A percentile compares a stretch with the other conserved stretches of the same genome.
Conservation (phyloP, 345 rosid species). For the Lepidium africanum region DNA sequence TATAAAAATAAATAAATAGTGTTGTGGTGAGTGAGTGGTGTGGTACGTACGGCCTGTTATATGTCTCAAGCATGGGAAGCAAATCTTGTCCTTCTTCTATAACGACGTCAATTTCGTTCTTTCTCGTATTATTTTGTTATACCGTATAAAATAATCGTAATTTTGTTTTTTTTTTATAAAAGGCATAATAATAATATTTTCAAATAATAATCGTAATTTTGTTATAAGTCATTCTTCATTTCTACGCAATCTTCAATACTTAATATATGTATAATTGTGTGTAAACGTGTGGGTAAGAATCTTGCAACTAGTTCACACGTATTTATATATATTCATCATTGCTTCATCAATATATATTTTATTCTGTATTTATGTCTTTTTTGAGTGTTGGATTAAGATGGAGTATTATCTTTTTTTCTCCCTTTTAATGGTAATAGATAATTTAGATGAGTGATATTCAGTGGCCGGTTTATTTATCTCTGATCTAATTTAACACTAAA, state of each 20-base stretch:
- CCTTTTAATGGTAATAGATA: neutral
- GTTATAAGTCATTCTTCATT: neutral
- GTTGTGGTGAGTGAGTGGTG: neutral
- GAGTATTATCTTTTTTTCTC: neutral
- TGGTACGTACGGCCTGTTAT: conserved; percentile 5
- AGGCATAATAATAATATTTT: too few relatives aligned
- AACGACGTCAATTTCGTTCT: conserved; percentile 5
- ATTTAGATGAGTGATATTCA: neutral
- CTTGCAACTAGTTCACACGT: conserved; percentile 7
- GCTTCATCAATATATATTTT: neutral
- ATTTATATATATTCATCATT: conserved; percentile 1
- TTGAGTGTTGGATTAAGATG: neutral
- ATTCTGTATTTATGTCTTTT: neutral
- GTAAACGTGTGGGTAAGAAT: conserved; percentile 13
- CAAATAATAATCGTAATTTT: neutral
- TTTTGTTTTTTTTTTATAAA: too few relatives aligned
- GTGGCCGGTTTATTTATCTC: too few relatives aligned
- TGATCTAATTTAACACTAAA: too few relatives aligned
- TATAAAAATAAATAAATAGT: neutral
- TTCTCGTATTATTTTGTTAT: neutral
- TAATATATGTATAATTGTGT: neutral
- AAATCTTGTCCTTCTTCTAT: conserved; percentile 9
- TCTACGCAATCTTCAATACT: neutral
- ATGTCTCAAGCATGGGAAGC: conserved; percentile 29
- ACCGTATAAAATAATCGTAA: neutral